Conservation (phyloP, 1,284 basidiomycete genomes). For the Xerocomus amazonicus region DNA sequence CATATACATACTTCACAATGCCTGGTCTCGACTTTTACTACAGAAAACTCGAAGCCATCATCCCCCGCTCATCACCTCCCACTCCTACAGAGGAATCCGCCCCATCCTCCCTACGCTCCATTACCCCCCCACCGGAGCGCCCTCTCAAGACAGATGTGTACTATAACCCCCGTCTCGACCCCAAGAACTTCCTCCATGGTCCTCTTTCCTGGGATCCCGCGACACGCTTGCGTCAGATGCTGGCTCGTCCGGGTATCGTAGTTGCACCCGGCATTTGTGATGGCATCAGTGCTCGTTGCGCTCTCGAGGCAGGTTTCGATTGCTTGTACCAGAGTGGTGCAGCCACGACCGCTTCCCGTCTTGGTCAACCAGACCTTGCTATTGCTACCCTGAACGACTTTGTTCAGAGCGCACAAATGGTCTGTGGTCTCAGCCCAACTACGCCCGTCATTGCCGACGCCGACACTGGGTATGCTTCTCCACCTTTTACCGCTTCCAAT, state of each 20-base stretch:
- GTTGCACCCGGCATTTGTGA: slow-evolving; percentile 81
- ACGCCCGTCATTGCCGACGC: slow-evolving; percentile 78
- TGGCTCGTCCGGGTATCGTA: slow-evolving; percentile 72
- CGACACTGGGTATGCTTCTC: slow-evolving; percentile 58
- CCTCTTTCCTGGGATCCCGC: slow-evolving; percentile 63
- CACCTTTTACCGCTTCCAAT: neutral
- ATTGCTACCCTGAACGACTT: slow-evolving; percentile 82
- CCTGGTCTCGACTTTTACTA: slow-evolving; percentile 42
- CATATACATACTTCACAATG: slow-evolving; percentile 32
- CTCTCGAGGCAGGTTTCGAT: slow-evolving; percentile 72
- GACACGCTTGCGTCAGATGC: slow-evolving; percentile 71
- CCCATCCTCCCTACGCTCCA: neutral
- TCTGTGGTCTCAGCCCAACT: slow-evolving; percentile 59
- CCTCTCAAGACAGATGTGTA: slow-evolving; percentile 20
- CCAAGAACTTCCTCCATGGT: slow-evolving; percentile 65
- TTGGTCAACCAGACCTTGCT: slow-evolving; percentile 76
- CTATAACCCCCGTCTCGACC: slow-evolving; percentile 51
- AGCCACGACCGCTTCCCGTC: slow-evolving; percentile 71
- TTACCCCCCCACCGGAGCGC: slow-evolving; percentile 13
- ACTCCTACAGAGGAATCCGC: slow-evolving; percentile 9
- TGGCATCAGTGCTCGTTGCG: slow-evolving; percentile 76
- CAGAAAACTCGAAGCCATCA: slow-evolving; percentile 18
- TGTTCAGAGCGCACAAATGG: slow-evolving; percentile 61
- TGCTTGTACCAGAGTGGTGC: slow-evolving; percentile 79
- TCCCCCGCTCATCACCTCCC: neutral